Conservation (phyloP, 2,329 filamentous ascomycete species). For the Parastagonospora nodorum region DNA sequence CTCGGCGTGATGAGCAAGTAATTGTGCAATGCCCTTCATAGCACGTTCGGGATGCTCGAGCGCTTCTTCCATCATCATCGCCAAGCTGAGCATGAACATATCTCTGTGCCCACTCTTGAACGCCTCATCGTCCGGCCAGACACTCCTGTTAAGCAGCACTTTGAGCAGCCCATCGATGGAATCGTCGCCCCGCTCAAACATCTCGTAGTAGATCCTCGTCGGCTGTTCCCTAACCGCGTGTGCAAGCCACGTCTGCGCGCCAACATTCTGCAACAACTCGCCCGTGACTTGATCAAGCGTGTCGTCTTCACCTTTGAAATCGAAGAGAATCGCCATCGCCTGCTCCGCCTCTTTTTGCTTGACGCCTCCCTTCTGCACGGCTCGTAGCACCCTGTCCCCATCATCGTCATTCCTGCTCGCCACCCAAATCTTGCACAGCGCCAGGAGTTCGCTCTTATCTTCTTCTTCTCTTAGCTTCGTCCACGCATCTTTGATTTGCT, state of each 20-base stretch:
- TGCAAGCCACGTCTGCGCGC: slow-evolving; percentile 49
- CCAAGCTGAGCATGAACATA: slow-evolving; percentile 77
- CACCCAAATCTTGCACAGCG: slow-evolving; percentile 44
- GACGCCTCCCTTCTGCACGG: slow-evolving; percentile 37
- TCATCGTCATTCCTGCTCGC: slow-evolving; percentile 43
- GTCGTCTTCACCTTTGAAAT: slow-evolving; percentile 49
- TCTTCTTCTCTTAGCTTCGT: slow-evolving; percentile 47
- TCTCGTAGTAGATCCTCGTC: slow-evolving; percentile 50
- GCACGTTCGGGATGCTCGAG: slow-evolving; percentile 70
- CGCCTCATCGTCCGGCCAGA: slow-evolving; percentile 49
- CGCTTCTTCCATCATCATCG: slow-evolving; percentile 87
- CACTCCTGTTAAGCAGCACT: slow-evolving; percentile 47
- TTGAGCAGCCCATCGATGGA: slow-evolving; percentile 51
- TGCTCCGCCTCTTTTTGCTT: slow-evolving; percentile 46
- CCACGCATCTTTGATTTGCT: slow-evolving; percentile 49
- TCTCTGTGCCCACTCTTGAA: slow-evolving; percentile 59
- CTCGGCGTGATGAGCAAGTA: slow-evolving; percentile 60
- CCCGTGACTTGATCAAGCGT: slow-evolving; percentile 49
- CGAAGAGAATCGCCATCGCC: slow-evolving; percentile 50
- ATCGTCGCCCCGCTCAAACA: slow-evolving; percentile 53
- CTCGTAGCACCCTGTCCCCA: slow-evolving; percentile 46
- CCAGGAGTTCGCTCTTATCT: slow-evolving; percentile 39
- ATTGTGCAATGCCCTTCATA: slow-evolving; percentile 64
- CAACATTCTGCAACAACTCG: slow-evolving; percentile 40
- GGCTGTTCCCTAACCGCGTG: slow-evolving; percentile 44